phyloP scores from a whole-genome alignment of 2,329 filamentous ascomycete species.

The Pseudogymnoascus sp. region DNA sequence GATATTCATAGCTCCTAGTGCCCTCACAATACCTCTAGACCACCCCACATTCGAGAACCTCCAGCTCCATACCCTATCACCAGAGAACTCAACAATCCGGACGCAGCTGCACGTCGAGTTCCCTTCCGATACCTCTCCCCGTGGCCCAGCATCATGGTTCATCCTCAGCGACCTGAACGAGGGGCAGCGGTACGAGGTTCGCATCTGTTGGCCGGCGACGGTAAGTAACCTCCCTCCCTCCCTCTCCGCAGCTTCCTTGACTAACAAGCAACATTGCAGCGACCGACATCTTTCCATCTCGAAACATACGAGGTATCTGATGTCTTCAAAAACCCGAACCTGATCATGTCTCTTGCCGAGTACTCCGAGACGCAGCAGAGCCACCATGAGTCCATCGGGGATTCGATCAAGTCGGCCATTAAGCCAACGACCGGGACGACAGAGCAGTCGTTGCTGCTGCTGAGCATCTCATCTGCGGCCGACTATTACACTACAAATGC shows the following conservation, averaged over 20 bases:
- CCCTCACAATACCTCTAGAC: slow-evolving; percentile 46
- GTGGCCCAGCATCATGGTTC: slow-evolving; percentile 68
- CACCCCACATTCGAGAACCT: slow-evolving; percentile 53
- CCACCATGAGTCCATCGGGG: slow-evolving; percentile 16
- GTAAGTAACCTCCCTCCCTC: slow-evolving; percentile 31
- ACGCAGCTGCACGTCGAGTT: slow-evolving; percentile 62
- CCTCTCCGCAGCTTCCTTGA: background rate
- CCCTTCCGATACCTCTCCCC: slow-evolving; percentile 43
- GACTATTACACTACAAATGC: slow-evolving; percentile 75
- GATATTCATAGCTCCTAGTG: slow-evolving; percentile 70
- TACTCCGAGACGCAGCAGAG: slow-evolving; percentile 49
- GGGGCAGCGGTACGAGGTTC: slow-evolving; percentile 77
- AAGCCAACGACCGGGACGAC: background rate
- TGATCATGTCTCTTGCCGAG: slow-evolving; percentile 56
- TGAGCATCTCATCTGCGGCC: slow-evolving; percentile 68
- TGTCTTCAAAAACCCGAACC: slow-evolving; percentile 53
- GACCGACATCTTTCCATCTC: slow-evolving; percentile 75
- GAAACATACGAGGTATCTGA: slow-evolving; percentile 53
- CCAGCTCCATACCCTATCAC: slow-evolving; percentile 57
- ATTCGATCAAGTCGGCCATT: slow-evolving; percentile 14
- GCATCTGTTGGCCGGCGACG: slow-evolving; percentile 88
- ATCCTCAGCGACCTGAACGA: slow-evolving; percentile 63
- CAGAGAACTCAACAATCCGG: slow-evolving; percentile 46
- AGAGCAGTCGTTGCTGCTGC: slow-evolving; percentile 27
- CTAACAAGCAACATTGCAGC: slow-evolving; percentile 42